Base-by-base conservation (phyloP, 352 stramenopile genomes). In the Phytopythium sindhum region DNA sequence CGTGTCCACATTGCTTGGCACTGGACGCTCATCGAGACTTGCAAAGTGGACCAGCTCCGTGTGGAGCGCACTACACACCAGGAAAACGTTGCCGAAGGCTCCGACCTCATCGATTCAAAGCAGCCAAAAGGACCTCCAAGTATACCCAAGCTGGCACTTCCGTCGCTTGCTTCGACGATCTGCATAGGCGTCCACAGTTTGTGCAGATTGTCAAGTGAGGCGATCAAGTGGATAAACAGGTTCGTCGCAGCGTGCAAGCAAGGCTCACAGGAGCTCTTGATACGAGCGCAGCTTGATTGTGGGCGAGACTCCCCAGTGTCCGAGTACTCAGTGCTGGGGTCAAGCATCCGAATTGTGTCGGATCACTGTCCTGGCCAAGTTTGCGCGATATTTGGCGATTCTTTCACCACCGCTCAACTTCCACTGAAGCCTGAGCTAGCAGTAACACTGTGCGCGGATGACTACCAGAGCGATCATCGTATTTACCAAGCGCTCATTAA, bases 331-430 rank as follows among this genome's bases (percentile, higher is more conserved):
- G 50, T 56, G 14, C 12, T 17, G 4, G 48, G 24, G 11, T 54
- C 48, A 2, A 29, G 23, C 11, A 24, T 33, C 17, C 24, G 48
- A 1, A 28, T 54, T 17, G 48, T 35, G 12, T 9, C n/a, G 12
- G 48, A 54, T 33, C 48, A 54, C 48, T 54, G 48, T n/a, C 24
- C 14, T 33, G 21, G 48, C 6, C 23, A 54, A 23, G 48, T 54
- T 15, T 54, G 48, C 26, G 48, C 15, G 4, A 11, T 33, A 3
- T 29, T 54, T 26, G 42, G 42, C 14, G 48, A 33, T n/a, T 35
- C n/a, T 54, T 4, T 8, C 23, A 24, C 48, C 2, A 54, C 48
- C 0, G 11, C 28, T 35, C 24, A 54, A 11, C 23, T 54, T 35
- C 28, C 48, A 35, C 19, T 54, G 12, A 15, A 8, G 15, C n/a